Evolutionary conservation across 352 stramenopile species (phyloP).

Genomic region (Phytophthora sojae): DNA sequence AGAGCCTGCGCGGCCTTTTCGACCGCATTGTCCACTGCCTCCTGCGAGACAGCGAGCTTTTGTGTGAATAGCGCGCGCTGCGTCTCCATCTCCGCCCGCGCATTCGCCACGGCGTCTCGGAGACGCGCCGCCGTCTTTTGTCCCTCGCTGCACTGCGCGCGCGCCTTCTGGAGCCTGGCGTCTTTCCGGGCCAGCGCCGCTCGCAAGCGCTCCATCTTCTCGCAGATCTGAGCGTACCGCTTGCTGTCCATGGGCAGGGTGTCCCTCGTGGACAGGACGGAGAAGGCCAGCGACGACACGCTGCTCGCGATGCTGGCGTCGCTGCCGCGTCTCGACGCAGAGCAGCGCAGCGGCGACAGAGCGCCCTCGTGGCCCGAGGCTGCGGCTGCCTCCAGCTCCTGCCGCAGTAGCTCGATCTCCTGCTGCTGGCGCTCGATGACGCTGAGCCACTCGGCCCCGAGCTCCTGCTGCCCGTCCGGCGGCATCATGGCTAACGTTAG

Average conservation of each 20-base stretch:
- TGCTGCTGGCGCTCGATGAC: slow-evolving; percentile 59
- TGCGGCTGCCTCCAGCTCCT: slow-evolving; percentile 5
- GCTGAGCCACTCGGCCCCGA: slow-evolving; percentile 40
- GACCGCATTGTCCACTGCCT: slow-evolving; percentile 50
- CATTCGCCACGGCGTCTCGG: not conserved
- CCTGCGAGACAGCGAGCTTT: slow-evolving; percentile 32
- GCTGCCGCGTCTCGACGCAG: slow-evolving; percentile 10
- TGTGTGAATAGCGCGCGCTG: slow-evolving; percentile 28
- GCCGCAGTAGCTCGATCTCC: slow-evolving; percentile 53
- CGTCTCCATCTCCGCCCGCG: slow-evolving; percentile 19
- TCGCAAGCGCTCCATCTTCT: slow-evolving; percentile 48
- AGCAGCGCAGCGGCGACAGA: not conserved
- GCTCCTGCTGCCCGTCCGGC: slow-evolving; percentile 4
- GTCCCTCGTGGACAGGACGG: slow-evolving; percentile 29
- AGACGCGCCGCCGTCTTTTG: slow-evolving; percentile 19
- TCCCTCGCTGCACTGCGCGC: slow-evolving; percentile 33
- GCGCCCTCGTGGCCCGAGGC: not conserved
- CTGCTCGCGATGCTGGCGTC: slow-evolving; percentile 34
- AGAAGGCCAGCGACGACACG: slow-evolving; percentile 37
- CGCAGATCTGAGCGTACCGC: slow-evolving; percentile 54
- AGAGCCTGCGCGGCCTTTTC: slow-evolving; percentile 52
- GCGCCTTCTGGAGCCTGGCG: slow-evolving; percentile 43
- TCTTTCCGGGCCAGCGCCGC: slow-evolving; percentile 40
- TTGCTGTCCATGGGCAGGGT: slow-evolving; percentile 42
- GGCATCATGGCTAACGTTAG: not conserved